Base-by-base conservation (phyloP, 805 yeast genomes). In the Monosporozyma aerobia region DNA sequence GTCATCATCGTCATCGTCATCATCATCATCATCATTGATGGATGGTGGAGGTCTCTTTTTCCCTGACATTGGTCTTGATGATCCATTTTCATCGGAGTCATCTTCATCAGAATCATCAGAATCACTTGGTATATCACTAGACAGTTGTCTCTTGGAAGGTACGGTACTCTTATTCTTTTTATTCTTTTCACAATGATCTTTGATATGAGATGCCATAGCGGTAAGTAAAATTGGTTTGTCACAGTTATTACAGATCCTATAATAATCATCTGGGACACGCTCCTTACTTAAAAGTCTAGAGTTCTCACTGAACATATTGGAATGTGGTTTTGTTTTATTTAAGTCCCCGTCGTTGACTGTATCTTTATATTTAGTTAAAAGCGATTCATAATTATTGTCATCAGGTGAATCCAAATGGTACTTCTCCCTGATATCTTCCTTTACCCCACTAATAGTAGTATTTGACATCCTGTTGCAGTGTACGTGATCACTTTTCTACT, bases 241-340 rank as follows among this genome's bases (percentile, higher is more conserved):
- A 53, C 72, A 69, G 32, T 57, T 51, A 44, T 63, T 64, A 58
- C 72, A 69, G 29, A 66, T 58, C 44, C 70, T 61, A 50, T 62
- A 65, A 29, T 57, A 43, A 43, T 43, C 45, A 22, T 43, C 19
- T 11, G 25, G 40, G 16, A 45, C 35, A 16, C 14, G 35, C 10
- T n/a, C 25, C 43, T 37, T 35, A 6, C 16, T 14, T 5, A 48
- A 25, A 29, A 63, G 53, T 11, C 54, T 57, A 16, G 64, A 56
- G 51, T 59, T 59, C 9, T 62, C 52, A 52, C 60, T 63, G 46
- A 67, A 62, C 44, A 56, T 59, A 16, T 56, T 55, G 5, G 49
- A 35, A 5, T 19, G 40, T 29, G 16, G 13, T 19, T 8, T 32
- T 5, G 3, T 32, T 9, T 33, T 46, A 32, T 22, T 32, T 29